Evolutionary conservation across 345 rosid genomes (phyloP).

Genomic region (Eucalyptus erythrocorys): DNA sequence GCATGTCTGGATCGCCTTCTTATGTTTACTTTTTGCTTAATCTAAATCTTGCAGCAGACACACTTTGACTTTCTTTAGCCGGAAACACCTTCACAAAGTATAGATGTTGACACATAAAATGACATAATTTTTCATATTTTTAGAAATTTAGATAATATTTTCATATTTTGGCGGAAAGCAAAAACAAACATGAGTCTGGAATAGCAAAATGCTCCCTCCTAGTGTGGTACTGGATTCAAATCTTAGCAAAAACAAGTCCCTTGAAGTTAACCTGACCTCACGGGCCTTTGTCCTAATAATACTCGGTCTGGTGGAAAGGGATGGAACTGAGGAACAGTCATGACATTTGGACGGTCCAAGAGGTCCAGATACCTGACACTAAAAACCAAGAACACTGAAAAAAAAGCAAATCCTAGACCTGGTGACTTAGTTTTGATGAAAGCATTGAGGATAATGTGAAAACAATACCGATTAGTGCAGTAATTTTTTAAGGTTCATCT

Average conservation of each 20-base stretch:
- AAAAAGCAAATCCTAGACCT: not conserved
- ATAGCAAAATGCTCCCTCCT: not conserved
- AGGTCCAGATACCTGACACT: not conserved
- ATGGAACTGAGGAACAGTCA: not conserved
- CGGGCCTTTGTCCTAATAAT: not conserved
- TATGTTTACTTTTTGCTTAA: not conserved
- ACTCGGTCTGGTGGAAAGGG: not conserved
- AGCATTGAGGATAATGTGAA: not conserved
- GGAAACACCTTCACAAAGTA: not conserved
- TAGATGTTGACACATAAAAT: not conserved
- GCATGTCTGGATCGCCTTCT: not conserved
- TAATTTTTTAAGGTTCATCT: not conserved
- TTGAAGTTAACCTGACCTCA: not conserved
- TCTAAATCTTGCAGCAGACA: not conserved
- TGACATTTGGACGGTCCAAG: not conserved
- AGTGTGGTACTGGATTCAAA: not conserved
- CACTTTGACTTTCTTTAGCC: not conserved
- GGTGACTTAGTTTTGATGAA: not conserved
- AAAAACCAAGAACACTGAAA: not conserved
- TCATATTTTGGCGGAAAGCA: not conserved
- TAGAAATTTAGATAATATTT: not conserved
- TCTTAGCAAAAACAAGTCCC: not conserved
- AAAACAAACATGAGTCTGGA: not conserved
- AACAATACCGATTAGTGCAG: not conserved
- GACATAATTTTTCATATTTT: not conserved